Evolutionary conservation across 192 early-diverging fungal species (phyloP).

Genomic region (Coemansia interrupta): DNA sequence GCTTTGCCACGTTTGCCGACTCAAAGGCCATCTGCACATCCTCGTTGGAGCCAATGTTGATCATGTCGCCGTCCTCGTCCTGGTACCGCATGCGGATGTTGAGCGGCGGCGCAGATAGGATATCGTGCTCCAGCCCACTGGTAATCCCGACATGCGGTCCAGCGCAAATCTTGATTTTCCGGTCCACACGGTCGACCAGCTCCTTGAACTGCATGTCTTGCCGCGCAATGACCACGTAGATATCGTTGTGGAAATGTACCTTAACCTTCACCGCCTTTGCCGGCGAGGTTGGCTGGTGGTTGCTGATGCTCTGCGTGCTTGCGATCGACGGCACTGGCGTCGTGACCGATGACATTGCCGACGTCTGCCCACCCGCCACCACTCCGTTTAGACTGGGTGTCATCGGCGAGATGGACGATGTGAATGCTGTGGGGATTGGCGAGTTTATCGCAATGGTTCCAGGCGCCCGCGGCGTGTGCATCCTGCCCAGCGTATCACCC

Average conservation of each 20-base stretch:
- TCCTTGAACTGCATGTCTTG: conserved; percentile 71
- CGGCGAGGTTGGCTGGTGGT: conserved; percentile 27
- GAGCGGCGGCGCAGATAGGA: conserved; percentile 47
- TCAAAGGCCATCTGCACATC: conserved; percentile 94
- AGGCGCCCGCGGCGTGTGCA: conserved; percentile 17
- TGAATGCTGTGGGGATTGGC: conserved; percentile 30
- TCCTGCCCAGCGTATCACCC: conserved; percentile 1
- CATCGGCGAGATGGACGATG: conserved; percentile 47
- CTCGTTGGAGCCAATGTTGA: conserved; percentile 81
- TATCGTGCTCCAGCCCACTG: conserved; percentile 41
- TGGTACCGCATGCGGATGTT: conserved; percentile 76
- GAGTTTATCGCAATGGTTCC: conserved; percentile 26
- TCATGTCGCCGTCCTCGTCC: conserved; percentile 91
- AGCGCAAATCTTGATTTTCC: conserved; percentile 82
- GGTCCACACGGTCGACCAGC: conserved; percentile 76
- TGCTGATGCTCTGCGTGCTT: conserved; percentile 5
- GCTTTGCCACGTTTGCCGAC: conserved; percentile 43
- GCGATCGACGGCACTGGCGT: conserved; percentile 29
- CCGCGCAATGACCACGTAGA: conserved; percentile 86
- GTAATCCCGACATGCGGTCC: conserved; percentile 57
- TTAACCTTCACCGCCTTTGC: conserved; percentile 73
- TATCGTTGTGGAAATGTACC: conserved; percentile 82
- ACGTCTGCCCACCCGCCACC: background rate
- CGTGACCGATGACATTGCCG: conserved; percentile 23
- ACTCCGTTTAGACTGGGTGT: conserved; percentile 16